Conservation (phyloP, 805 yeast genomes). For the Barnettozyma vustinii region DNA sequence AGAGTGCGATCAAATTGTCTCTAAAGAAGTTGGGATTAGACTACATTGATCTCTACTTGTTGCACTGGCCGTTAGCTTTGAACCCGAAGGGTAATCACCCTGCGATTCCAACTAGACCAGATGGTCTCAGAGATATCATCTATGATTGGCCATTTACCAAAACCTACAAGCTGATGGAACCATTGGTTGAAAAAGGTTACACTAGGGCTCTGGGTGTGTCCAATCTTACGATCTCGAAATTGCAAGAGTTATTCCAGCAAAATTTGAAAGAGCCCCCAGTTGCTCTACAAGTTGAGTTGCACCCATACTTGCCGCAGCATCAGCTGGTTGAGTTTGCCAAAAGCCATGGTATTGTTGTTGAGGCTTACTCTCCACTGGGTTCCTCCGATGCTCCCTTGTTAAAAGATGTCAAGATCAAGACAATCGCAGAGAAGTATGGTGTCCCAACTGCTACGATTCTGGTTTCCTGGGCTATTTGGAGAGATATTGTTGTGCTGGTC, state of each 20-base stretch:
- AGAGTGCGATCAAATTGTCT: constrained; percentile 40
- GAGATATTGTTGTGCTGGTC: constrained; percentile 47
- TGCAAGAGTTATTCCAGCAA: constrained; percentile 8
- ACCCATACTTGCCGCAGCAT: constrained; percentile 18
- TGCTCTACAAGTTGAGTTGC: constrained; percentile 16
- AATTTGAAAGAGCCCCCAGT: constrained; percentile 13
- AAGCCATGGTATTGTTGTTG: constrained; percentile 13
- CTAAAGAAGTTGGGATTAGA: constrained; percentile 36
- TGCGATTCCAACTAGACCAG: constrained; percentile 32
- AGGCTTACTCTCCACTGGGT: constrained; percentile 20
- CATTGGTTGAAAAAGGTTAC: constrained; percentile 10
- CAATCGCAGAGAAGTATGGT: constrained; percentile 40
- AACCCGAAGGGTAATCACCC: constrained; percentile 24
- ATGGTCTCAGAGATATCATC: constrained; percentile 36
- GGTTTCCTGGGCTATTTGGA: constrained; percentile 55
- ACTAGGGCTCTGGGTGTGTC: constrained; percentile 18
- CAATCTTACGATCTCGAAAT: constrained; percentile 14
- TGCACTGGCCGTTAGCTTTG: constrained; percentile 74
- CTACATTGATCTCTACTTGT: constrained; percentile 70
- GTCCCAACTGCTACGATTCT: constrained; percentile 44
- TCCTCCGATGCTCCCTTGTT: constrained; percentile 17
- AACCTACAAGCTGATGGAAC: constrained; percentile 19
- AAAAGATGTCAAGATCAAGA: constrained; percentile 34
- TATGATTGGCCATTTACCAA: constrained; percentile 32
- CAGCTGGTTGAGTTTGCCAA: constrained; percentile 14